Evolutionary conservation across 2,329 filamentous ascomycete species (phyloP).

Genomic region (Beauveria varroae): DNA sequence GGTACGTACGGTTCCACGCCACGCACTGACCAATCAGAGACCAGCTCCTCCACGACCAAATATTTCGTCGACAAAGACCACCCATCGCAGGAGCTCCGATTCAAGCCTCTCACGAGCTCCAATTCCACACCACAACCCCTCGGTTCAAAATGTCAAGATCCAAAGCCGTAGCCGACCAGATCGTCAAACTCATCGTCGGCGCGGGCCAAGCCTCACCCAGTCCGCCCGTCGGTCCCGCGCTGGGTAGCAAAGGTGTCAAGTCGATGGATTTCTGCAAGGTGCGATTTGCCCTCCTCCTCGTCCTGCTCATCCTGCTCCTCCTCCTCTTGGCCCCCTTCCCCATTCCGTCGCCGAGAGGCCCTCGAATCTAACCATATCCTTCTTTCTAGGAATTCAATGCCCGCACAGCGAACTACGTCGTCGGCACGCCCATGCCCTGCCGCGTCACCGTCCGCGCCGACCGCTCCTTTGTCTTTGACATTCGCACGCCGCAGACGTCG

Average conservation of each 20-base stretch:
- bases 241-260: constrained; percentile 97
- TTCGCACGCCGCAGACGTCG: constrained; percentile 91
- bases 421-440: constrained; percentile 82
- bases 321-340: too few species aligned
- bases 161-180: constrained; percentile 50
- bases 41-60: neutral
- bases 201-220: constrained; percentile 92
- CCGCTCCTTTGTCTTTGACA: constrained; percentile 84
- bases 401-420: constrained; percentile 72
- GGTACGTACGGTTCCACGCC: neutral
- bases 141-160: constrained; percentile 44
- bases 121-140: constrained; percentile 10
- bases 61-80: neutral
- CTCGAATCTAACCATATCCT: too few species aligned
- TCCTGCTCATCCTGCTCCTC: too few species aligned
- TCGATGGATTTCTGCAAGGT: constrained; percentile 99
- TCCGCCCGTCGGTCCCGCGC: constrained; percentile 89
- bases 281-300: constrained; percentile 12
- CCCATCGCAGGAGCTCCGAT: neutral
- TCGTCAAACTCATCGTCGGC: constrained; percentile 96
- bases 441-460: constrained; percentile 89
- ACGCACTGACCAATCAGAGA: neutral
- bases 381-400: constrained; percentile 84
- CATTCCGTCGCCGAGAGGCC: too few species aligned
- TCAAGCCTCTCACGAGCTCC: neutral